Base-by-base conservation (phyloP, 2,329 filamentous ascomycete genomes). In the Alternaria rosae region DNA sequence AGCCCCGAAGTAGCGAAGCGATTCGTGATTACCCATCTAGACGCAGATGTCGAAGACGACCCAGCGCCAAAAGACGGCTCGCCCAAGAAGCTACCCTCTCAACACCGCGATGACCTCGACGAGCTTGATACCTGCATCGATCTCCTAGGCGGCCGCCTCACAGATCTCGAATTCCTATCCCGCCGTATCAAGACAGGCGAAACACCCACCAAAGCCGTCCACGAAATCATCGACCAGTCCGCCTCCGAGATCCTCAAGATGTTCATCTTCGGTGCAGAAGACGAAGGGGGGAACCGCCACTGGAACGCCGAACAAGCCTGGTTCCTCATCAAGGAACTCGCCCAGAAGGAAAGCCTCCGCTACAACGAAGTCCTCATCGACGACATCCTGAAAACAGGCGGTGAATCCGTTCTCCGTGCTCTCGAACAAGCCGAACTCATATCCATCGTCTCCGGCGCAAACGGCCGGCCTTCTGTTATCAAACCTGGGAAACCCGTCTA, bases 111-210 rank as follows among this genome's bases (percentile, higher is more conserved):
- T 47, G 86, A 93, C 65, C 82, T 95, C 7, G 78, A 80, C 1
- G 92, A 94, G 65, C 85, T 99, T 2, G 93, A 97, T 72, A 85
- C 85, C 26, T 94, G 92, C 69, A 96, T 98, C 67, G 86, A 89
- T 26, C 86, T 89, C 0, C 86, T 99, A 2, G 95, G 95, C 21
- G 95, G 95, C 2, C 92, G 95, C 4, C 85, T 99, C n/a, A 97
- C 93, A 0, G 95, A 99, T 74, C 89, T 99, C 20, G 94, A 98
- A 76, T 96, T 95, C 74, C 88, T 99, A 44, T 91, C 94, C n/a
- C 89, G 94, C 35, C 87, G 95, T 17, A 91, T 99, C 70, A 92
- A 93, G 80, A 89, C 91, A 1, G 94, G 95, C 15, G 93, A 97
- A 77, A 91, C 86, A 3, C 95, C 95, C 1, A 86, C 85, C 66